A percentile compares a stretch with the other conserved stretches of the same genome.
Evolutionary conservation across 441 rosid species (phyloP).

Genomic region (Populus hybrid): DNA sequence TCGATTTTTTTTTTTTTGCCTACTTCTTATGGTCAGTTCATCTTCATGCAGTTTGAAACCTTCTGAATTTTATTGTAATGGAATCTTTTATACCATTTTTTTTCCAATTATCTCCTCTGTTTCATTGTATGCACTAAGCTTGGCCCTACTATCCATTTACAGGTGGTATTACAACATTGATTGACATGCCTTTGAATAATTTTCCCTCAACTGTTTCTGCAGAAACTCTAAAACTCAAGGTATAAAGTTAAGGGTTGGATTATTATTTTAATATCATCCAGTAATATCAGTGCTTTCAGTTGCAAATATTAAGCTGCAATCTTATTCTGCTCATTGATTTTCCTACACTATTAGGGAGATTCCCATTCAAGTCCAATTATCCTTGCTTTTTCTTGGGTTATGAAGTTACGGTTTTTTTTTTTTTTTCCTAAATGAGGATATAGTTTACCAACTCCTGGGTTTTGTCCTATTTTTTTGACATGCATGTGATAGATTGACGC

Average conservation of each 20-base stretch:
- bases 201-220: constrained; percentile 76
- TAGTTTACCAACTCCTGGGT: constrained; percentile 7
- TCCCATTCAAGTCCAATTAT: neutral
- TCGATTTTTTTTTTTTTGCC: neutral
- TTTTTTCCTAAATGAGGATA: neutral
- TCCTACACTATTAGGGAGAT: neutral
- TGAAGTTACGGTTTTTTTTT: neutral
- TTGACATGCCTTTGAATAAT: constrained; percentile 94
- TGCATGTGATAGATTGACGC: constrained; percentile 53
- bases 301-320: neutral
- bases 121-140: constrained; percentile 1
- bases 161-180: constrained; percentile 91
- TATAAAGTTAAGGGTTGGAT: constrained; percentile 16
- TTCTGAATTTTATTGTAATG: neutral
- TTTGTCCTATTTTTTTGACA: neutral
- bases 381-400: neutral
- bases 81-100: constrained; percentile 4
- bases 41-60: neutral
- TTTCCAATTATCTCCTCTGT: neutral
- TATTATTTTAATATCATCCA: neutral
- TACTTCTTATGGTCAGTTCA: neutral
- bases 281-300: neutral
- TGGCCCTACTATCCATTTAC: constrained; percentile 6
- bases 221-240: constrained; percentile 83
- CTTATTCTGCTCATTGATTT: neutral